Evolutionary conservation across 2,329 filamentous ascomycete genomes (phyloP), one percentile per base, ranked within the genome.

Genomic region (Plenodomus tracheiphilus): DNA sequence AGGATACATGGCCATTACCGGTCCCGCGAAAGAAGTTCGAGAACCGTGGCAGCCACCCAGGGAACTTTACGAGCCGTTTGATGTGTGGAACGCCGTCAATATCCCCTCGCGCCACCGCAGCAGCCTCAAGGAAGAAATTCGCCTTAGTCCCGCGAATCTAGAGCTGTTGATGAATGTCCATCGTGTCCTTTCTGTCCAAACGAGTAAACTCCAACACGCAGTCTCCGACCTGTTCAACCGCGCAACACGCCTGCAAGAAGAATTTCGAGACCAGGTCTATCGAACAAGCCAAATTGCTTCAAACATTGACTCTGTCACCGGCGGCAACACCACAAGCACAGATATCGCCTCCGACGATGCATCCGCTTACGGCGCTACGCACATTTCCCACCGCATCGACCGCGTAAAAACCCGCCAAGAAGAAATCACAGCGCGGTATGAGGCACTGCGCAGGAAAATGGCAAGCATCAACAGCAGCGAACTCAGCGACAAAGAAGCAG

Each of bases 131-230:
- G 85, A 89, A 52, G 84, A 88, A 62, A 78, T 92, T 45, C 81
- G 83, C 49, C 79, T 91, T 18, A 88, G 85, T 18, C 84, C 87
- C 11, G 82, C 87, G 18, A 89, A 87, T 2, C 77, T 92, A 16
- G 81, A 85, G 55, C 78, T 90, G 32, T 82, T 93, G 57, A 88
- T 86, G 21, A 84, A 89, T 50, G 84, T 85, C 0, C 89, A 93
- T 68, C 85, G 87, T 64, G 76, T 88, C 4, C 77, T 92, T 5
- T 84, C 84, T 53, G 80, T 81, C 9, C 87, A 92, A 69, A 90
- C 87, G 0, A 79, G 87, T 58, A 79, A 78, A 10, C 78, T 92
- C 10, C 87, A 87, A 15, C 75, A 82, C 37, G 88, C 86, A 1
- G 88, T 86, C 1, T 83, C 87, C 1, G 87, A 91, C 60, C 76